phyloP scores from a whole-genome alignment of 2,329 filamentous ascomycete species.

The Colletotrichum endophyticum region DNA sequence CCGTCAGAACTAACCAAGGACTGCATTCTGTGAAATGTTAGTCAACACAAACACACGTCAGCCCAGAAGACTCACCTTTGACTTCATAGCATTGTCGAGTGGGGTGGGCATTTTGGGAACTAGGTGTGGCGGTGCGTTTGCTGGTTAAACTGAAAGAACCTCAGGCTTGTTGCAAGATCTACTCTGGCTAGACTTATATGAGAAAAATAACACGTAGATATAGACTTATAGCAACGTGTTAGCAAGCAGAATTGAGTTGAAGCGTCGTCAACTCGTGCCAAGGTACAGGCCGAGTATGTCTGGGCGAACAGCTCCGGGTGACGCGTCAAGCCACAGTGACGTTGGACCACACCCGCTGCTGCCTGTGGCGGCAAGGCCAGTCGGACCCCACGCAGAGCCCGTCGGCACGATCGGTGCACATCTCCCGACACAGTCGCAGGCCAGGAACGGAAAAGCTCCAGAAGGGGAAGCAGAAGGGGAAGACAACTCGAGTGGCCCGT shows the following conservation, averaged over 20 bases:
- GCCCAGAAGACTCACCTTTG: conserved; percentile 59
- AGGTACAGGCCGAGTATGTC: neutral
- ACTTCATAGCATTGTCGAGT: conserved; percentile 71
- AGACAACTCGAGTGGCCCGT: neutral
- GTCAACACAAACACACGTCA: conserved; percentile 1
- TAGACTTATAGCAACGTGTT: conserved; percentile 7
- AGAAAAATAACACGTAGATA: neutral
- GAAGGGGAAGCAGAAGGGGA: neutral
- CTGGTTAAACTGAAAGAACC: neutral
- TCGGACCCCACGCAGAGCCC: neutral
- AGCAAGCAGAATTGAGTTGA: neutral
- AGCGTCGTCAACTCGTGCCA: conserved; percentile 6
- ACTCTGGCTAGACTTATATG: neutral
- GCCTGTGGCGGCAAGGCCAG: neutral
- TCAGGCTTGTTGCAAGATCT: neutral
- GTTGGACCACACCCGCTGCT: neutral
- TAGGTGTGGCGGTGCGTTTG: neutral
- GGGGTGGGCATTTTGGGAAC: conserved; percentile 66
- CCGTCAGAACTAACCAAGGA: conserved; percentile 1
- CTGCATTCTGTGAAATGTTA: conserved; percentile 4
- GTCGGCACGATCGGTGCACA: neutral
- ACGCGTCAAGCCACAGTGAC: conserved; percentile 20
- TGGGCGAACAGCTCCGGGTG: neutral
- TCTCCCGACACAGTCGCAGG: neutral
- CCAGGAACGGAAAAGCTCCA: neutral